Evolutionary conservation across 31 red algal genomes (phyloP).

Genomic region (Porphyra umbilicalis): DNA sequence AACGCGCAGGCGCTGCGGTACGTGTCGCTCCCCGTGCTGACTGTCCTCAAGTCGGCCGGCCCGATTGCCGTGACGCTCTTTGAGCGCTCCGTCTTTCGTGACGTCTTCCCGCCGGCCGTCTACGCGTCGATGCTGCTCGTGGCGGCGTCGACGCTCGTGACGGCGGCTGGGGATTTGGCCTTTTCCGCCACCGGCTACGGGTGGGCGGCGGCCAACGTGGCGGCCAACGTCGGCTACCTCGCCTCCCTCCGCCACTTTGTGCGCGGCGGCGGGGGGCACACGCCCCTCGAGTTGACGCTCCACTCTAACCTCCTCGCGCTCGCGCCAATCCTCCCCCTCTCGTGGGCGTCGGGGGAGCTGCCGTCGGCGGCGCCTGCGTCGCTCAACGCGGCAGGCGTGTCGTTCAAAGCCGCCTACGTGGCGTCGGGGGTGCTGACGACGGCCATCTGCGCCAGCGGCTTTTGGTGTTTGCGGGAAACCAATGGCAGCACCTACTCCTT

Average conservation of each 20-base stretch:
- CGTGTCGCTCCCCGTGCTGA: slow-evolving; percentile 76
- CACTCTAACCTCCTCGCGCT: slow-evolving; percentile 75
- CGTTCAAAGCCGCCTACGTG: slow-evolving; percentile 42
- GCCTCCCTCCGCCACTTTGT: slow-evolving; percentile 61
- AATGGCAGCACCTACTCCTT: slow-evolving; percentile 80
- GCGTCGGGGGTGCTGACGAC: slow-evolving; percentile 67
- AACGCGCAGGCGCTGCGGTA: slow-evolving; percentile 70
- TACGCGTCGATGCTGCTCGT: slow-evolving; percentile 71
- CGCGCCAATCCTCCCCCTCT: slow-evolving; percentile 60
- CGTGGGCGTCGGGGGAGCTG: slow-evolving; percentile 52
- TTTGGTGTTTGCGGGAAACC: slow-evolving; percentile 73
- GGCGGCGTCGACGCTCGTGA: slow-evolving; percentile 60
- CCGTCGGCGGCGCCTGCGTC: slow-evolving; percentile 12
- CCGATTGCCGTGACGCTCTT: slow-evolving; percentile 79
- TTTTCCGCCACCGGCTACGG: slow-evolving; percentile 77
- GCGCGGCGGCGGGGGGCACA: slow-evolving; percentile 33
- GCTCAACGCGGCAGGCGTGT: not conserved
- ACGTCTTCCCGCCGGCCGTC: slow-evolving; percentile 43
- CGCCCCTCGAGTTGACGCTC: slow-evolving; percentile 58
- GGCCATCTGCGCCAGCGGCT: slow-evolving; percentile 68
- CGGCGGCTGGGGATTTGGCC: slow-evolving; percentile 62
- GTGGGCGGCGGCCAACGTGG: slow-evolving; percentile 79
- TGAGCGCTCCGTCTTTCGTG: slow-evolving; percentile 54
- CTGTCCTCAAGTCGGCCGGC: slow-evolving; percentile 75
- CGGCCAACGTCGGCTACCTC: slow-evolving; percentile 83